Evolutionary conservation across 116 monocot genomes (phyloP), one percentile per base, ranked within the genome.

Genomic region (Zostera marina): DNA sequence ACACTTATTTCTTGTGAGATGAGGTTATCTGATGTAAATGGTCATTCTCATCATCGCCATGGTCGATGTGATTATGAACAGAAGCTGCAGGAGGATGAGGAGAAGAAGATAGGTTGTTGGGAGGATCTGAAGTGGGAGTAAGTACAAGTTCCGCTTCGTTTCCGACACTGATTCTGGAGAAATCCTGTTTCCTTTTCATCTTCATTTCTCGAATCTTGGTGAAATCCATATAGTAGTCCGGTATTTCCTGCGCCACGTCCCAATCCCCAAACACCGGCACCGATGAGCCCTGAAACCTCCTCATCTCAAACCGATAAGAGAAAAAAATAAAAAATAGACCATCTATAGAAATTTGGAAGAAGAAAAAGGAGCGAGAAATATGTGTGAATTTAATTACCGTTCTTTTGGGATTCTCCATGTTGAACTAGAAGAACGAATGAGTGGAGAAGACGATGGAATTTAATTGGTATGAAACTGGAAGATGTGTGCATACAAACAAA

Each of bases 171-270:
- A 74, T 49, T 9, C 74, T 67, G 24, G 80, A 69, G 66, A 74
- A 9, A 62, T 77, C 79, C 58, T 42, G 69, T 73, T 81, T 81
- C 78, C 65, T 77, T 60, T 81, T 71, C 85, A 75, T 85, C 47
- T 77, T 53, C 69, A 59, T 69, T 75, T 81, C 77, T 32, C 85
- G 58, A 43, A 85, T 81, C 72, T 85, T 85, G 61, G 77, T 63
- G 81, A 85, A 85, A 62, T 85, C 85, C 64, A 80, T 54, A 42
- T 80, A 85, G 77, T 85, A 85, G 60, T 85, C 85, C 53, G 85
- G 80, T 52, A 70, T 26, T 1, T 75, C 80, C 17, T 77, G 68
- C 63, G 68, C 68, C 81, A 57, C 57, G 42, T 85, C 85, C 85
- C 85, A 85, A 8, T 77, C 85, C 52, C 85, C 85, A 64, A 85